These are phyloP conservation scores for Dillenia suffruticosa DNA, from an alignment of 164 flowering plant genomes.

Conservation along the genomic window DNA sequence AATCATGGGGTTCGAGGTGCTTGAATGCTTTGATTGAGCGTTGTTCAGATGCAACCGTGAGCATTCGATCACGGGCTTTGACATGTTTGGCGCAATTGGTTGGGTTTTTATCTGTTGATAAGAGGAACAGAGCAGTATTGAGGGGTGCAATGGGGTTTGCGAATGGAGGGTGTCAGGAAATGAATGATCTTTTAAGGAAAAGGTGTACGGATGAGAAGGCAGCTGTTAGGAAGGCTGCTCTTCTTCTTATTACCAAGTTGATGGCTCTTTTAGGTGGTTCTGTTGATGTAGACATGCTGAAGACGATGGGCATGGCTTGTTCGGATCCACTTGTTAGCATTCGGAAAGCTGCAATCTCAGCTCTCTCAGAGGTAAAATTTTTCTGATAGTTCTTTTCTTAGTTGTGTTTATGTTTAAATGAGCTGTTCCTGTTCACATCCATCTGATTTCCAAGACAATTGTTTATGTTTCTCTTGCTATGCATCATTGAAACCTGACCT, in stretches of 20 bases:
- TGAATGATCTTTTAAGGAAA: conserved; percentile 55
- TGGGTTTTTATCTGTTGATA: conserved; percentile 37
- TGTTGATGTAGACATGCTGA: conserved; percentile 58
- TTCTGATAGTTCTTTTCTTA: background rate
- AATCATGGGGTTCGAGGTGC: conserved; percentile 57
- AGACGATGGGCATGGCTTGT: conserved; percentile 81
- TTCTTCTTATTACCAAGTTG: conserved; percentile 64
- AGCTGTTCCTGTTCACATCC: too few species aligned
- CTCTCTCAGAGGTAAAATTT: conserved; percentile 79
- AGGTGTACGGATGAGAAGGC: conserved; percentile 96
- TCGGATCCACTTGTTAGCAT: conserved; percentile 98
- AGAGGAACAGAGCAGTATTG: conserved; percentile 24
- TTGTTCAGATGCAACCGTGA: conserved; percentile 67
- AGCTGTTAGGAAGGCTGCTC: conserved; percentile 81
- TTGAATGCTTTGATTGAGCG: conserved; percentile 63
- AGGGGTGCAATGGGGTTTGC: conserved; percentile 48
- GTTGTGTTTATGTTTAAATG: background rate
- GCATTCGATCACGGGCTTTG: conserved; percentile 75
- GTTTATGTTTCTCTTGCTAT: too few species aligned
- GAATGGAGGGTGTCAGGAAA: conserved; percentile 11
- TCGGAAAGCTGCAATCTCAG: conserved; percentile 80
- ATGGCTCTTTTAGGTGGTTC: conserved; percentile 45
- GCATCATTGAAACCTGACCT: too few species aligned
- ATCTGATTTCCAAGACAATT: too few species aligned
- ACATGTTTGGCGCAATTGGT: conserved; percentile 68